These are phyloP conservation scores for Peltaster fructicola DNA, from an alignment of 2,329 filamentous ascomycete species.

Conservation along the genomic window DNA sequence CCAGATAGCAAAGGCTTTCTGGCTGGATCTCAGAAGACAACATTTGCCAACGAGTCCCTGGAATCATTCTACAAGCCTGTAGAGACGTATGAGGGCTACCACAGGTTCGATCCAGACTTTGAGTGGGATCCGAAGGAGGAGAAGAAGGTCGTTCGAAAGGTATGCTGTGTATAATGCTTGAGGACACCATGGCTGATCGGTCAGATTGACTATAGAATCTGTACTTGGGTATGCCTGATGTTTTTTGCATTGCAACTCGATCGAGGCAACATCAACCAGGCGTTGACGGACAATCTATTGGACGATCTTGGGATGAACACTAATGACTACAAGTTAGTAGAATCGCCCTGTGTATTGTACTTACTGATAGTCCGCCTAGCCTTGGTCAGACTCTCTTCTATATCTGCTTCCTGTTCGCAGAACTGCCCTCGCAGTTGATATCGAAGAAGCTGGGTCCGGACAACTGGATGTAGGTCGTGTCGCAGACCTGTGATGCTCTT, in stretches of 20 bases:
- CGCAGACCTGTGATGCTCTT: no score
- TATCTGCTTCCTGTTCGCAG: slow-evolving; percentile 18
- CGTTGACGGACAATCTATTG: slow-evolving; percentile 15
- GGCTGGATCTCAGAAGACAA: no score
- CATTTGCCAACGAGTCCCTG: slow-evolving; percentile 18
- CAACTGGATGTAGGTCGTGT: slow-evolving; percentile 28
- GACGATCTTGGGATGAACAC: slow-evolving; percentile 12
- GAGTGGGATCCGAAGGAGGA: slow-evolving; percentile 39
- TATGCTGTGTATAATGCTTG: slow-evolving; percentile 10
- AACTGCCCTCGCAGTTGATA: slow-evolving; percentile 29
- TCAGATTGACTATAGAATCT: slow-evolving; percentile 34
- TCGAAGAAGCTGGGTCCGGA: slow-evolving; percentile 30
- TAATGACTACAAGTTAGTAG: slow-evolving; percentile 16
- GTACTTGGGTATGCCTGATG: slow-evolving; percentile 9
- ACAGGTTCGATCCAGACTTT: slow-evolving; percentile 39
- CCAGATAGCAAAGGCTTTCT: no score
- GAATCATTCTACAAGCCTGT: slow-evolving; percentile 31
- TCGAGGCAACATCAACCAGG: slow-evolving; percentile 14
- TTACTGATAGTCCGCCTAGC: background rate
- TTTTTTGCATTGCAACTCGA: slow-evolving; percentile 14
- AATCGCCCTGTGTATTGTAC: background rate
- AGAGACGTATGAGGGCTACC: slow-evolving; percentile 38
- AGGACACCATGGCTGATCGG: slow-evolving; percentile 18
- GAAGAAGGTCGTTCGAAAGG: slow-evolving; percentile 33
- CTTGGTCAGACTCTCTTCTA: slow-evolving; percentile 12